Percentiles rank a stretch among this genome's conserved stretches.
These are phyloP conservation scores for Coelastrella sp. DNA, from an alignment of 139 green algal genomes.

Conservation along the genomic window DNA sequence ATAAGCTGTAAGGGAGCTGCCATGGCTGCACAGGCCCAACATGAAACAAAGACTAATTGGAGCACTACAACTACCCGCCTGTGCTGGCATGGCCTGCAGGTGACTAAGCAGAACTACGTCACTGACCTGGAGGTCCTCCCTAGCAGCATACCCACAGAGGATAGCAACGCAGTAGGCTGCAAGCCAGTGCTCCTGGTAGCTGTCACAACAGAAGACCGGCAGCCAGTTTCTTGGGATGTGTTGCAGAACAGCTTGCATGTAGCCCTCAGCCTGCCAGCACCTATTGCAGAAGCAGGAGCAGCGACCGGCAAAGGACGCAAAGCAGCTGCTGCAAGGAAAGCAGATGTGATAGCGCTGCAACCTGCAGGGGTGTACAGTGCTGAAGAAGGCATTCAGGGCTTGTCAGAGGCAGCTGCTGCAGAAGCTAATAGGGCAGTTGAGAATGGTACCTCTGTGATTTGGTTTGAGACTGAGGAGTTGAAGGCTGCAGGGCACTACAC, in stretches of 20 bases:
- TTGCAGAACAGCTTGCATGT: slow-evolving; percentile 53
- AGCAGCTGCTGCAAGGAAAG: background rate
- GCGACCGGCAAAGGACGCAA: background rate
- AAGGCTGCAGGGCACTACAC: slow-evolving; percentile 57
- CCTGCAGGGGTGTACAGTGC: background rate
- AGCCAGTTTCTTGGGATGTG: slow-evolving; percentile 49
- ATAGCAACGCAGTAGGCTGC: slow-evolving; percentile 1
- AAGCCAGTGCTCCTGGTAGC: slow-evolving; percentile 46
- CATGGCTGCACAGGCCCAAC: too few relatives aligned
- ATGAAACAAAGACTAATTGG: too few relatives aligned
- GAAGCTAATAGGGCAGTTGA: background rate
- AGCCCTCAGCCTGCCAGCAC: slow-evolving; percentile 44
- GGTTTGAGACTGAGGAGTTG: slow-evolving; percentile 47
- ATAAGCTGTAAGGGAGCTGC: too few relatives aligned
- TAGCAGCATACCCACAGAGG: background rate
- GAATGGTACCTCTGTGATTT: background rate
- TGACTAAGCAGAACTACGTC: slow-evolving; percentile 53
- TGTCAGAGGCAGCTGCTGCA: background rate
- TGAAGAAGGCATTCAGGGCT: background rate
- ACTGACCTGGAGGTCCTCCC: slow-evolving; percentile 30
- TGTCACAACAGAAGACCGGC: slow-evolving; percentile 65
- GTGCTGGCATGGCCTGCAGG: background rate
- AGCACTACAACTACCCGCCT: background rate
- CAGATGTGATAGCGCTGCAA: background rate
- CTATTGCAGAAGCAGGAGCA: slow-evolving; percentile 18